These are phyloP conservation scores for Cynara cardunculus DNA, from an alignment of 129 eudicot species.

Conservation along the genomic window DNA sequence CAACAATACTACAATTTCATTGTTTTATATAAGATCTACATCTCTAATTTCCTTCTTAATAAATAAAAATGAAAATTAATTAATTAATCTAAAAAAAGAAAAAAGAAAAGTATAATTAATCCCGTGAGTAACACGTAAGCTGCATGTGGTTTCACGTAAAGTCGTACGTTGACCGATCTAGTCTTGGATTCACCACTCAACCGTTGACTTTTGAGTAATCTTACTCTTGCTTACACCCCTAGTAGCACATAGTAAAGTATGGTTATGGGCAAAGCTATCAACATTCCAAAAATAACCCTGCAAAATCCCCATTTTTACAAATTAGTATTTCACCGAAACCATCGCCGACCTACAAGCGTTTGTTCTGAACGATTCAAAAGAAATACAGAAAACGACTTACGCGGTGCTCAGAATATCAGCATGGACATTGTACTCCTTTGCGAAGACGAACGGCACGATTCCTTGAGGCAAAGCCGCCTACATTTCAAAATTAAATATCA, in stretches of 20 bases:
- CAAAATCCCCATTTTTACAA: slow-evolving; percentile 5
- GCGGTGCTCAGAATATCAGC: slow-evolving; percentile 92
- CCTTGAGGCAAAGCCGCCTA: slow-evolving; percentile 99
- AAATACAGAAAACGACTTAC: slow-evolving; percentile 40
- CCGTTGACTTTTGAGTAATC: slow-evolving; percentile 22
- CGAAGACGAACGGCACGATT: slow-evolving; percentile 92
- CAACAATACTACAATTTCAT: slow-evolving; percentile 17
- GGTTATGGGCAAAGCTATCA: slow-evolving; percentile 88
- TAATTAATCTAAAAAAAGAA: not conserved
- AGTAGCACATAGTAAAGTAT: slow-evolving; percentile 88
- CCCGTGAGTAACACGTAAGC: slow-evolving; percentile 32
- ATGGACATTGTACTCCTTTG: slow-evolving; percentile 92
- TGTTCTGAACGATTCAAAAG: not conserved
- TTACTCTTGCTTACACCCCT: slow-evolving; percentile 44
- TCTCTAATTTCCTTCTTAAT: slow-evolving; percentile 28
- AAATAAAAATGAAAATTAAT: not conserved
- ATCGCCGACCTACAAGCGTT: not conserved
- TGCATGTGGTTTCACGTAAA: slow-evolving; percentile 30
- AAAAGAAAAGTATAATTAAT: slow-evolving; percentile 15
- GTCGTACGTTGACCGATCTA: slow-evolving; percentile 41
- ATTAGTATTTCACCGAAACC: not conserved
- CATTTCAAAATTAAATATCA: not conserved
- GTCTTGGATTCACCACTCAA: slow-evolving; percentile 20
- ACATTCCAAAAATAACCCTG: slow-evolving; percentile 98
- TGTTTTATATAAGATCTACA: slow-evolving; percentile 28